phyloP scores from a whole-genome alignment of 345 rosid genomes.

The Erodium maritimum region DNA sequence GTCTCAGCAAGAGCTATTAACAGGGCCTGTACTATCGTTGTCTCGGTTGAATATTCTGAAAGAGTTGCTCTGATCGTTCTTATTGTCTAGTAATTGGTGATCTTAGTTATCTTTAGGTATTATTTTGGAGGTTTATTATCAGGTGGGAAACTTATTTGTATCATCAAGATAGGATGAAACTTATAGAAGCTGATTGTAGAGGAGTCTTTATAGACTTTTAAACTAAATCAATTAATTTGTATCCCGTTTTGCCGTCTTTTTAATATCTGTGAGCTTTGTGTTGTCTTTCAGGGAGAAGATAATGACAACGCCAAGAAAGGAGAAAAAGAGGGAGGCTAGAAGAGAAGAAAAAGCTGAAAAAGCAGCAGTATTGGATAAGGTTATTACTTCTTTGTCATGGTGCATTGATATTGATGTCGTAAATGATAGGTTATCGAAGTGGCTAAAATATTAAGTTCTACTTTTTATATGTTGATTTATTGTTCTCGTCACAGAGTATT shows the following conservation, averaged over 20 bases:
- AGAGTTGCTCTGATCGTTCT: background rate
- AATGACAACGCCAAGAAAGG: conserved; percentile 57
- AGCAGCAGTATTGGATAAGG: conserved; percentile 84
- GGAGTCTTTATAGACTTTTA: background rate
- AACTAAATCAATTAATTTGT: background rate
- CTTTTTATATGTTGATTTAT: conserved; percentile 2
- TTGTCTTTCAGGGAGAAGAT: conserved; percentile 47
- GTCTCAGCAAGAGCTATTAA: background rate
- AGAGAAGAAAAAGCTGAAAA: conserved; percentile 77
- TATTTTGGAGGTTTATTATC: background rate
- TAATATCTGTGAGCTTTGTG: conserved; percentile 2
- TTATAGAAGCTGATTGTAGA: background rate
- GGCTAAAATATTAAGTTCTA: background rate
- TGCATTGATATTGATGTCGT: background rate
- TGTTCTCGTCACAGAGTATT: conserved; percentile 65
- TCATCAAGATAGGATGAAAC: background rate
- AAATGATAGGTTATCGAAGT: background rate
- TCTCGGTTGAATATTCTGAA: background rate
- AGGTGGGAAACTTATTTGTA: background rate
- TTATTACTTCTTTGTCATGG: conserved; percentile 9
- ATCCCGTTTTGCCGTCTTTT: background rate
- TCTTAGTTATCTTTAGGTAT: no score
- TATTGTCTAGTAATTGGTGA: background rate
- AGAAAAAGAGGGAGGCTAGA: conserved; percentile 53
- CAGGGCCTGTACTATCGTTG: background rate